Percentiles rank a stretch among this genome's conserved stretches.
Evolutionary conservation across 106 monocot species (phyloP).

Genomic region (Acorus calamus): DNA sequence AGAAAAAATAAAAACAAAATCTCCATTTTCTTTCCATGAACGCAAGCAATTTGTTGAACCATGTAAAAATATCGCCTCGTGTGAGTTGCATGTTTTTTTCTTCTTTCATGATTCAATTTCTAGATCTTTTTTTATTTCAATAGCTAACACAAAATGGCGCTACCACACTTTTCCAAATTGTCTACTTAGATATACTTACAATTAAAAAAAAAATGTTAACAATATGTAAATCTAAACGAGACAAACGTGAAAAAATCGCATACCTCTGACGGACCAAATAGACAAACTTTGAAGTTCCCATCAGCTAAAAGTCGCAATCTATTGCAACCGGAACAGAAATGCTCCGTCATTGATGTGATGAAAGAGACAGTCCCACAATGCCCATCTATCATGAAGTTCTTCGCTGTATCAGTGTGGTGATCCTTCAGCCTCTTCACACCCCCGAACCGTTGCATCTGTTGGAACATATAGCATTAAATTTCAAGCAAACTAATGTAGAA

Average conservation of each 20-base stretch:
- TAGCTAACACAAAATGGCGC: too few species aligned
- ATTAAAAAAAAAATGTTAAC: neutral
- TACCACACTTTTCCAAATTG: too few species aligned
- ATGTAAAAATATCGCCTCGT: too few species aligned
- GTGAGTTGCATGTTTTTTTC: too few species aligned
- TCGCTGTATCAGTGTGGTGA: conserved; percentile 76
- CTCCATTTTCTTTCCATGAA: too few species aligned
- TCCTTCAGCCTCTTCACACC: conserved; percentile 61
- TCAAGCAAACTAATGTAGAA: neutral
- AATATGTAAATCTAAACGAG: neutral
- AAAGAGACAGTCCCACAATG: conserved; percentile 84
- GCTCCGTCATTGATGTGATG: conserved; percentile 96
- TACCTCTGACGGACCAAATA: conserved; percentile 99
- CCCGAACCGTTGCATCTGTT: conserved; percentile 38
- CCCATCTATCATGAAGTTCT: conserved; percentile 85
- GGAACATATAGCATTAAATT: neutral
- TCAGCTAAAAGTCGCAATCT: conserved; percentile 91
- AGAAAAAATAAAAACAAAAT: too few species aligned
- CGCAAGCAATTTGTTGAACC: too few species aligned
- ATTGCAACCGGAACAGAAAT: conserved; percentile 97
- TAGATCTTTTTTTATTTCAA: too few species aligned
- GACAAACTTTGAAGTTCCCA: conserved; percentile 99
- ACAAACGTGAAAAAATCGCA: neutral
- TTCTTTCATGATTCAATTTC: too few species aligned
- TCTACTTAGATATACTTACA: too few species aligned